A percentile compares a stretch with the other conserved stretches of the same genome.
phyloP scores from a whole-genome alignment of 2,329 filamentous ascomycete species.

The Bipolaris sorokiniana region DNA sequence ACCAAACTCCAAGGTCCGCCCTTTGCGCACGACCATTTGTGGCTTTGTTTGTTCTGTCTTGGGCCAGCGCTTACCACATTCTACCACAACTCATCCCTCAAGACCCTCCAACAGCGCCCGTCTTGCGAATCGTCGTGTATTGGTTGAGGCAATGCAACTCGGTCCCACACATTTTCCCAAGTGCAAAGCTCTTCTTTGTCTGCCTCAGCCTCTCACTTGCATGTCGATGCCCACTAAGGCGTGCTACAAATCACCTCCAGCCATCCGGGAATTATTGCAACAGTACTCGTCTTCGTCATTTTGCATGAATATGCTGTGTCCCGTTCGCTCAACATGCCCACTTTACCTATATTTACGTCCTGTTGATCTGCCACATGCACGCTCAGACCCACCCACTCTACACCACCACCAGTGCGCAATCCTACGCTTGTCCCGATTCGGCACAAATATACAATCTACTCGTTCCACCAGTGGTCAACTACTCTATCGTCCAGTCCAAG shows the following conservation, averaged over 20 bases:
- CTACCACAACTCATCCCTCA: too few species aligned
- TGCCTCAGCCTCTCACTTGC: constrained; percentile 17
- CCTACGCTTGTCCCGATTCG: constrained; percentile 9
- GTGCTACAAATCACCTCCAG: constrained; percentile 4
- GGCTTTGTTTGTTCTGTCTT: constrained; percentile 3
- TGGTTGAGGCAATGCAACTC: too few species aligned
- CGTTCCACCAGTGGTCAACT: not conserved
- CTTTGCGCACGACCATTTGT: not conserved
- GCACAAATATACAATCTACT: not conserved
- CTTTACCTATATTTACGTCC: constrained; percentile 27
- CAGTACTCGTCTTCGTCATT: constrained; percentile 21
- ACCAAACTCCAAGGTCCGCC: not conserved
- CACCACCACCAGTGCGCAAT: constrained; percentile 31
- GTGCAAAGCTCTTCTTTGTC: constrained; percentile 3
- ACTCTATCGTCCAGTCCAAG: not conserved
- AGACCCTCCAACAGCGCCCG: too few species aligned
- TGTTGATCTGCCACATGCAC: constrained; percentile 19
- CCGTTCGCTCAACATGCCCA: constrained; percentile 17
- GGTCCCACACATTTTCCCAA: constrained; percentile 11
- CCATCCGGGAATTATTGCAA: constrained; percentile 18
- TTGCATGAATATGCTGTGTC: constrained; percentile 7
- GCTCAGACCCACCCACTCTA: constrained; percentile 21
- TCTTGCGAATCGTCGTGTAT: too few species aligned
- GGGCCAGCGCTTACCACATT: not conserved
- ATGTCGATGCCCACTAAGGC: constrained; percentile 7